Conservation (phyloP, 2,329 filamentous ascomycete species). For the Drechslerella stenobrocha region DNA sequence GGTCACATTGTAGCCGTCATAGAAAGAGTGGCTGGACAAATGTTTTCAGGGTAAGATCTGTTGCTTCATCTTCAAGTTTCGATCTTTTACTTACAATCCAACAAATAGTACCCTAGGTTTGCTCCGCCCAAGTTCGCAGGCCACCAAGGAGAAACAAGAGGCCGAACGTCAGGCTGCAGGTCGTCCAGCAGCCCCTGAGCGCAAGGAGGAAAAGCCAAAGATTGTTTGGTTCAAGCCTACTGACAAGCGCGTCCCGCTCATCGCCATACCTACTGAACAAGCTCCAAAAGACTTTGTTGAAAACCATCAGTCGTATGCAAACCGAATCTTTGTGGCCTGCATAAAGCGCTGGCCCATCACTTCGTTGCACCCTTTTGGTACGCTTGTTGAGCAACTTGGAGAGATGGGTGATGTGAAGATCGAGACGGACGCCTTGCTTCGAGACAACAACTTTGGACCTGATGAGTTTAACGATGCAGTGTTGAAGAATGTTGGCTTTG, state of each 20-base stretch:
- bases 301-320: conserved; percentile 95
- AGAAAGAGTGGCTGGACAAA: conserved; percentile 94
- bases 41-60: conserved; percentile 74
- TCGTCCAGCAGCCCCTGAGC: conserved; percentile 74
- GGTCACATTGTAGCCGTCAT: conserved; percentile 97
- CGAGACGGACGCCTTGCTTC: conserved; percentile 92
- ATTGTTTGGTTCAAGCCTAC: conserved; percentile 99
- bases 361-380: conserved; percentile 97
- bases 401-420: conserved; percentile 97
- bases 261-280: conserved; percentile 97
- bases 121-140: conserved; percentile 92
- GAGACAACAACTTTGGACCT: conserved; percentile 97
- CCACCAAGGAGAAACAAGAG: conserved; percentile 99
- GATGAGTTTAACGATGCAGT: conserved; percentile 98
- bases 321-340: conserved; percentile 96
- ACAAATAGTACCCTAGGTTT: conserved; percentile 74
- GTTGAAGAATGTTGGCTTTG: conserved; percentile 84
- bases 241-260: conserved; percentile 95
- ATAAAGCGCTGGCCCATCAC: conserved; percentile 99
- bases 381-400: conserved; percentile 92
- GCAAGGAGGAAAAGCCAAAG: conserved; percentile 94
- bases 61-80: conserved; percentile 9
- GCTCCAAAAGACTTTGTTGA: conserved; percentile 97
- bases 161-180: conserved; percentile 81
- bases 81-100: conserved; percentile 47